Evolutionary conservation across 2,329 filamentous ascomycete species (phyloP), one percentile per base, ranked within the genome.

Genomic region (Massarina eburnea): DNA sequence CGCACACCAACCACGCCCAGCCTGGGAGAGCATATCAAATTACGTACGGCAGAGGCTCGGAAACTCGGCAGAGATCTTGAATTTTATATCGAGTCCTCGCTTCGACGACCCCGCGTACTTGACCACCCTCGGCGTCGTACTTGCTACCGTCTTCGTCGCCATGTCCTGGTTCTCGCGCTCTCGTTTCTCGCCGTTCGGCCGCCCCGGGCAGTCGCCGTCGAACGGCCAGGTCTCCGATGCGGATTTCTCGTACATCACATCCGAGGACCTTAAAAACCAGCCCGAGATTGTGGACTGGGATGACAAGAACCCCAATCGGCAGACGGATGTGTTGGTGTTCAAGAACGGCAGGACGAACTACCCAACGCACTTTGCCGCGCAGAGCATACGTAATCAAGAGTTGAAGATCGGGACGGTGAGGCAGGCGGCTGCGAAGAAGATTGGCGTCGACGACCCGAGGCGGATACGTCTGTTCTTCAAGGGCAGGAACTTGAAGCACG

Each of bases 181-280:
- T 42, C 72, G 73, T 50, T 76, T 77, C 62, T 76, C 73, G 19
- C 76, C 76, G 14, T 78, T 78, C 55, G 72, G 73, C 12, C 73
- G 76, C 37, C 68, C 68, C 17, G 55, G 59, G 61, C 68, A 47
- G 49, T 68, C 52, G 49, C 67, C 57, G 18, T 62, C 57, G 41
- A 58, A 64, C 14, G 66, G 83, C 24, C 78, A 83, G 54, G 84
- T 91, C 48, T 87, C 82, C 58, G 86, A 90, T 56, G 81, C 85
- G 26, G 88, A 91, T 72, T 92, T 84, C 68, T 86, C 83, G 65
- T 91, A 92, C 74, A 91, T 91, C 64, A 90, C 87, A n/a, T 84
- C 84, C 21, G 82, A 88, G 59, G 87, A 91, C 60, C 69, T 91
- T 77, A 54, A 69, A 32, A 61, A 71, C 18, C 66, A 63, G 52